phyloP scores from a whole-genome alignment of 345 rosid species.

The Salix arbutifolia region DNA sequence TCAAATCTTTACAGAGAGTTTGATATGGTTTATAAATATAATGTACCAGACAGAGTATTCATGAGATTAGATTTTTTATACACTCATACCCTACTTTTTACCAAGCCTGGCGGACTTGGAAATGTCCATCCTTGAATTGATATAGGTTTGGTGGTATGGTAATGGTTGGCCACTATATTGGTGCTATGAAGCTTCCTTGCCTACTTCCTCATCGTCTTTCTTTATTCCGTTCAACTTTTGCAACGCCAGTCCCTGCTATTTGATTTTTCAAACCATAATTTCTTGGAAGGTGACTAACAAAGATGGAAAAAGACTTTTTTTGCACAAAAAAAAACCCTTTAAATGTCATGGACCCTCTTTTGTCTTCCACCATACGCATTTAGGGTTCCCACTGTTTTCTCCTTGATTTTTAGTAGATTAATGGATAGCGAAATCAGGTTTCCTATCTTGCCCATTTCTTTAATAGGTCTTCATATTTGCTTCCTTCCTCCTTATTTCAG shows the following conservation, averaged over 20 bases:
- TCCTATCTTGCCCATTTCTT: background rate
- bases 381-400: background rate
- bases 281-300: too few relatives aligned
- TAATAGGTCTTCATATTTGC: background rate
- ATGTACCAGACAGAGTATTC: too few relatives aligned
- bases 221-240: background rate
- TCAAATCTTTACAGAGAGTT: too few relatives aligned
- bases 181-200: background rate
- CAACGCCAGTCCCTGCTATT: too few relatives aligned
- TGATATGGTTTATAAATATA: too few relatives aligned
- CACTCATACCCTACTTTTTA: too few relatives aligned
- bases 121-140: too few relatives aligned
- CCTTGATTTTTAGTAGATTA: background rate
- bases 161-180: background rate
- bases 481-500: background rate
- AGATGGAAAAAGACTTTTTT: too few relatives aligned
- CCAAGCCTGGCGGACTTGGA: too few relatives aligned
- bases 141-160: too few relatives aligned
- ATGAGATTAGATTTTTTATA: too few relatives aligned
- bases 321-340: background rate
- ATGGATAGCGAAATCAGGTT: background rate
- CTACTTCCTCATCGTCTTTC: background rate
- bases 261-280: too few relatives aligned
- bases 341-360: background rate
- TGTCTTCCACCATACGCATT: constrained; percentile 6